phyloP scores from a whole-genome alignment of 495 filamentous ascomycete genomes.

The Tuber brumale region DNA sequence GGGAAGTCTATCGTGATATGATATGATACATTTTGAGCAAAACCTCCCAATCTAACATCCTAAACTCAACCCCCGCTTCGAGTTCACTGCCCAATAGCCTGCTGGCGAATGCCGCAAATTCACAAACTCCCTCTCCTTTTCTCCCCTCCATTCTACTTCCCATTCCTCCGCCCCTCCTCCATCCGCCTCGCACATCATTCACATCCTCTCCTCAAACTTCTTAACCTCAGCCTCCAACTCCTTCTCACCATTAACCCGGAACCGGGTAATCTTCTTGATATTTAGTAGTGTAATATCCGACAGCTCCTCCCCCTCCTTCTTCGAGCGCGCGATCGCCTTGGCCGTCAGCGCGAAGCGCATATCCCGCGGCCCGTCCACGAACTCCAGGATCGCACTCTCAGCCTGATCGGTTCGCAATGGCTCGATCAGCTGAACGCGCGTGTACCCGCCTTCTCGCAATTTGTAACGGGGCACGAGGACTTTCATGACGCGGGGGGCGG shows the following conservation, averaged over 20 bases:
- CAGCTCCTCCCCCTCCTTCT: constrained; percentile 49
- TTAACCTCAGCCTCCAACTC: constrained; percentile 65
- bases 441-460: constrained; percentile 83
- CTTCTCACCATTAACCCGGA: constrained; percentile 58
- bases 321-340: constrained; percentile 60
- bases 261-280: constrained; percentile 77
- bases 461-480: constrained; percentile 71
- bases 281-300: constrained; percentile 69
- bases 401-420: constrained; percentile 68
- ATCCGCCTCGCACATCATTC: neutral
- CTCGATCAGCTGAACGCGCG: constrained; percentile 83
- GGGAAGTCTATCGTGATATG: neutral
- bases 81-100: neutral
- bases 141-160: neutral
- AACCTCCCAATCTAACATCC: neutral
- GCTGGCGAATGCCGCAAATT: neutral
- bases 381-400: constrained; percentile 82
- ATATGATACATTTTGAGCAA: neutral
- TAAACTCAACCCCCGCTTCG: neutral
- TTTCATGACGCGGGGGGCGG: constrained; percentile 83
- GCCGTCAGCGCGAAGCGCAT: constrained; percentile 93
- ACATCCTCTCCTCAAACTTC: constrained; percentile 46
- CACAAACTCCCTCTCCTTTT: neutral
- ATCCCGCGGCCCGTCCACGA: constrained; percentile 91
- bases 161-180: neutral